phyloP scores from a whole-genome alignment of 225 moss, liverwort and hornwort species.

The Bryum argenteum region DNA sequence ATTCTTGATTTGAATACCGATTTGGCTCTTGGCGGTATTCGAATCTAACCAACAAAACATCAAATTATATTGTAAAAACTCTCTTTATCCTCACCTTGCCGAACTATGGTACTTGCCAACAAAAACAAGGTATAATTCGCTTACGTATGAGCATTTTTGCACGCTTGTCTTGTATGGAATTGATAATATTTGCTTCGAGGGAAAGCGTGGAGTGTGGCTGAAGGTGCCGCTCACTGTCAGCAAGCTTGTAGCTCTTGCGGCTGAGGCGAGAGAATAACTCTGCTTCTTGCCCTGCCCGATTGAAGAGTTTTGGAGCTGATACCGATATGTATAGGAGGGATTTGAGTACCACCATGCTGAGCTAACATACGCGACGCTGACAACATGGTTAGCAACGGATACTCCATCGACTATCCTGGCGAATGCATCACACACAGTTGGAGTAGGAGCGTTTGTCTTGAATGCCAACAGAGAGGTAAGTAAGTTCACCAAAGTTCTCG shows the following conservation, averaged over 20 bases:
- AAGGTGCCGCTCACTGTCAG: conserved; percentile 32
- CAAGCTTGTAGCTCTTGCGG: conserved; percentile 44
- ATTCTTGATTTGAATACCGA: too few species aligned
- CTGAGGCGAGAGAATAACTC: conserved; percentile 54
- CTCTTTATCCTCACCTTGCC: too few species aligned
- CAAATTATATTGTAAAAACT: too few species aligned
- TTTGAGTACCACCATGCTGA: conserved; percentile 68
- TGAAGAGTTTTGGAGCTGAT: neutral
- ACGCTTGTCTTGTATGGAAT: neutral
- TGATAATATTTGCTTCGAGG: conserved; percentile 25
- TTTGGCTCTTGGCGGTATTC: too few species aligned
- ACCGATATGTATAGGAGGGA: conserved; percentile 42
- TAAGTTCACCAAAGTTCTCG: neutral
- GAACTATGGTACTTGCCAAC: too few species aligned
- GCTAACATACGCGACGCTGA: conserved; percentile 49
- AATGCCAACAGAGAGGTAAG: conserved; percentile 51
- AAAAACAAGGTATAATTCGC: conserved; percentile 32
- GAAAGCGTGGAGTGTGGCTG: conserved; percentile 55
- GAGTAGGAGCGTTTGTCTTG: conserved; percentile 63
- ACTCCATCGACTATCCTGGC: conserved; percentile 58
- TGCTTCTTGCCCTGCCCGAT: too few species aligned
- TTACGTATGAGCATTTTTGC: neutral
- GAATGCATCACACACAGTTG: conserved; percentile 71
- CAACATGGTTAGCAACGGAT: conserved; percentile 48
- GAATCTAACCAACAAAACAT: too few species aligned